These are phyloP conservation scores for Lanmaoa pseudosensibilis DNA, from an alignment of 768 basidiomycete genomes.

Conservation along the genomic window DNA sequence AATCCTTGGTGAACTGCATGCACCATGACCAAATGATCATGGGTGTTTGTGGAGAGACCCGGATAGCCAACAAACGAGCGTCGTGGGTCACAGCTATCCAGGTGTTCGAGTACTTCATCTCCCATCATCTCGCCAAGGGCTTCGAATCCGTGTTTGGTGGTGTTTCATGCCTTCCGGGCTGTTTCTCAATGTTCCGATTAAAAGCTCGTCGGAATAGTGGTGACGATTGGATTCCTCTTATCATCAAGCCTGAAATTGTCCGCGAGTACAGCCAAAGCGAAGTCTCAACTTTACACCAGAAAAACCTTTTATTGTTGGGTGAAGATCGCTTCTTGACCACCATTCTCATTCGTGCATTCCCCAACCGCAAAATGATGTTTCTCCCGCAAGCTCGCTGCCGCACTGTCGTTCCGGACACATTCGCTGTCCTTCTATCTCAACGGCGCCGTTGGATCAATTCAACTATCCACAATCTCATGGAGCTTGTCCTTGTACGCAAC, in stretches of 20 bases:
- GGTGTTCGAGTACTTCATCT: slow-evolving; percentile 98
- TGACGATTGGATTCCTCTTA: slow-evolving; percentile 96
- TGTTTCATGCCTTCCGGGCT: slow-evolving; percentile 98
- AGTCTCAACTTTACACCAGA: slow-evolving; percentile 94
- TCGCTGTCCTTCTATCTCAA: slow-evolving; percentile 89
- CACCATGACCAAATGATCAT: slow-evolving; percentile 98
- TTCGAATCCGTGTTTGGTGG: slow-evolving; percentile 99
- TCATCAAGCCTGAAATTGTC: slow-evolving; percentile 95
- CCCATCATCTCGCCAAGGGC: slow-evolving; percentile 96
- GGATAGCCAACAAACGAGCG: slow-evolving; percentile 96
- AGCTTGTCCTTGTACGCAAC: slow-evolving; percentile 94
- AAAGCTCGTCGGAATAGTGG: slow-evolving; percentile 87
- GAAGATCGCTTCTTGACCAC: slow-evolving; percentile 99
- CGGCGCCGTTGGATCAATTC: slow-evolving; percentile 99
- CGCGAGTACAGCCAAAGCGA: slow-evolving; percentile 95
- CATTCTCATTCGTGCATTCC: slow-evolving; percentile 93
- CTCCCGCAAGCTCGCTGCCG: slow-evolving; percentile 93
- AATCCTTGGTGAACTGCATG: slow-evolving; percentile 95
- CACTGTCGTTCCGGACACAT: slow-evolving; percentile 95
- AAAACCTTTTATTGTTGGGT: slow-evolving; percentile 92
- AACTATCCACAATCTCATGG: slow-evolving; percentile 99
- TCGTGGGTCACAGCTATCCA: slow-evolving; percentile 99
- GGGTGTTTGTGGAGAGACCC: slow-evolving; percentile 98
- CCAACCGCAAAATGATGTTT: slow-evolving; percentile 99
- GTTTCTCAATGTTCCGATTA: slow-evolving; percentile 98